Evolutionary conservation across 1,139 yeast genomes (phyloP), one percentile per base, ranked within the genome.

Genomic region (Debaryomycetaceae sp.): DNA sequence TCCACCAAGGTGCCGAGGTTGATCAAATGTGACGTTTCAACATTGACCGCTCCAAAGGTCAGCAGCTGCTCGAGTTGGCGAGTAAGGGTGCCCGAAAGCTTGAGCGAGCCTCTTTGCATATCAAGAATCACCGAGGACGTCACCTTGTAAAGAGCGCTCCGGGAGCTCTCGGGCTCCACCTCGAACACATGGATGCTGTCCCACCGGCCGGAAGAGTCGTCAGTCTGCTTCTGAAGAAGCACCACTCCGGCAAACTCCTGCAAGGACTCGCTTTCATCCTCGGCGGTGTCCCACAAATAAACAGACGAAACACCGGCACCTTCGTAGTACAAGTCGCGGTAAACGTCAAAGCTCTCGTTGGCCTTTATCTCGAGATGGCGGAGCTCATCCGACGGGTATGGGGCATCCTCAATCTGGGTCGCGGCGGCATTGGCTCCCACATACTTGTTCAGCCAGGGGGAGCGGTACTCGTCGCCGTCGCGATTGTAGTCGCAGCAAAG

Each of bases 111-210:
- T 34, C 49, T 50, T 53, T 53, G 51, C 40, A 91, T 63, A 47
- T 83, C 89, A 39, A 91, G 70, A 34, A 91, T 85, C 23, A 91
- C 85, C 1, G 97, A 86, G 2, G 95, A 79, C 3, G 98, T 91
- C 40, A 89, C 60, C 44, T 81, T 79, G 54, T 91, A 91, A 20
- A 41, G 58, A 53, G 82, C 83, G 13, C 62, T 57, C 9, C 66
- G 50, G 12, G 64, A 44, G 16, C 69, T 60, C 21, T 63, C 61
- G 1, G 71, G 69, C 14, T 65, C 66, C 9, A 83, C 84, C 56
- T 91, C 97, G 46, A 91, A 75, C 16, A 91, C 97, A 53, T 91
- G 97, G 43, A 88, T 83, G 31, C 91, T 78, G 55, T 89, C 95
- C 97, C 97, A 89, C 32, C 73, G 70, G 11, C 89, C 88, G 12